These are phyloP conservation scores for Hypoxylon fuscum DNA, from an alignment of 495 filamentous ascomycete genomes.

Conservation along the genomic window DNA sequence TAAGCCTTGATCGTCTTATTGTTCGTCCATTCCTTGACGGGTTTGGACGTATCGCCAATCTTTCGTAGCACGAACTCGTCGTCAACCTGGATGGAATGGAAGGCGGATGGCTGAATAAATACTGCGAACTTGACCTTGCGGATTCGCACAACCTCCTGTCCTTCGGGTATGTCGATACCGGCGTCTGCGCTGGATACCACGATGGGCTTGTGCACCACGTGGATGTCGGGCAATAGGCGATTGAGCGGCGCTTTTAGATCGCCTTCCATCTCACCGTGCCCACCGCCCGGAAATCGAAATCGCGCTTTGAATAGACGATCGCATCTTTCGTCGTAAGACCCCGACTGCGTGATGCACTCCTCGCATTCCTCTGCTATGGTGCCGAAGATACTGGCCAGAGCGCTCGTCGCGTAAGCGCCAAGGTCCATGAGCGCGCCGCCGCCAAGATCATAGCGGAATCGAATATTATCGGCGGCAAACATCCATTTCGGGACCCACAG, in stretches of 20 bases:
- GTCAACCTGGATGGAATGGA: slow-evolving; percentile 63
- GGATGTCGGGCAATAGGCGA: slow-evolving; percentile 46
- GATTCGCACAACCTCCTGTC: slow-evolving; percentile 49
- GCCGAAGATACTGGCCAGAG: slow-evolving; percentile 54
- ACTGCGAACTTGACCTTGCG: slow-evolving; percentile 56
- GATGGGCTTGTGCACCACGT: slow-evolving; percentile 47
- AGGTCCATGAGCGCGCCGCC: slow-evolving; percentile 70
- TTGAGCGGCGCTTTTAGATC: slow-evolving; percentile 46
- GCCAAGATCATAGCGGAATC: slow-evolving; percentile 62
- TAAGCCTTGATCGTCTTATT: slow-evolving; percentile 57
- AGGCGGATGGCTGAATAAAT: slow-evolving; percentile 48
- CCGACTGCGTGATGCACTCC: slow-evolving; percentile 43
- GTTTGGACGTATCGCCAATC: slow-evolving; percentile 25
- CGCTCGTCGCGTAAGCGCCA: slow-evolving; percentile 59
- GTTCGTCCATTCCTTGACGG: slow-evolving; percentile 56
- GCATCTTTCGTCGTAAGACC: slow-evolving; percentile 42
- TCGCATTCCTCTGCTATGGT: slow-evolving; percentile 49
- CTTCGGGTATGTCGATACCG: slow-evolving; percentile 45
- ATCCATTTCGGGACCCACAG: slow-evolving; percentile 42
- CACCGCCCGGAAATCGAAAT: slow-evolving; percentile 56
- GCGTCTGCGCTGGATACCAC: slow-evolving; percentile 41
- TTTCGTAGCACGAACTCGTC: slow-evolving; percentile 54
- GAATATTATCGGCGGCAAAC: slow-evolving; percentile 59
- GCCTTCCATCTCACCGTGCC: slow-evolving; percentile 48
- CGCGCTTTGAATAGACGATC: slow-evolving; percentile 55